Conservation (phyloP, 2,329 filamentous ascomycete genomes). For the Didymella keratinophila region DNA sequence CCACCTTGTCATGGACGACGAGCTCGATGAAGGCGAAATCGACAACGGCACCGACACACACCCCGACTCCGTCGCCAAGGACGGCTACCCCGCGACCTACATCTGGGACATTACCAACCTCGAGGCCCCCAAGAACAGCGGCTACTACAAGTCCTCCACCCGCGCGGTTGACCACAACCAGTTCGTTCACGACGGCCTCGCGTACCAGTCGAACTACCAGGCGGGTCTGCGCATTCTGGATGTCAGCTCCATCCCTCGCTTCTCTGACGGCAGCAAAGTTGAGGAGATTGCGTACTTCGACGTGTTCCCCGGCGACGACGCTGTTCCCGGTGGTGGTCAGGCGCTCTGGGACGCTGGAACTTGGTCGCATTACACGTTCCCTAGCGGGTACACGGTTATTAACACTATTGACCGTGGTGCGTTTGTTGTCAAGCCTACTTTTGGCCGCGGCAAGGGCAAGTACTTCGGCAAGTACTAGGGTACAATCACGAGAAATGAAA, state of each 20-base stretch:
- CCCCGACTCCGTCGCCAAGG: constrained; percentile 39
- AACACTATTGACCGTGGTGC: constrained; percentile 59
- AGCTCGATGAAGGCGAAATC: constrained; percentile 50
- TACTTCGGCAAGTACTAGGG: constrained; percentile 31
- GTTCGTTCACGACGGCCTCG: constrained; percentile 52
- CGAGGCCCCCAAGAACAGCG: constrained; percentile 49
- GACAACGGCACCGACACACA: constrained; percentile 26
- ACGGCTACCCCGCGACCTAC: constrained; percentile 49
- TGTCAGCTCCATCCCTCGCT: constrained; percentile 50
- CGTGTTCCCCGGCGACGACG: constrained; percentile 53
- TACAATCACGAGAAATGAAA: background rate
- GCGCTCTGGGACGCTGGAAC: constrained; percentile 53
- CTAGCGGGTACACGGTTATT: constrained; percentile 54
- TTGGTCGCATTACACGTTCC: constrained; percentile 54
- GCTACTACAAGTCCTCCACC: constrained; percentile 52
- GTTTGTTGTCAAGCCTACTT: constrained; percentile 46
- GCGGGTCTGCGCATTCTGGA: constrained; percentile 55
- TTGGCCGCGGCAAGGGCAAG: constrained; percentile 38
- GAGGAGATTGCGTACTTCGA: constrained; percentile 56
- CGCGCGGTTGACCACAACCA: constrained; percentile 58
- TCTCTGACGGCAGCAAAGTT: constrained; percentile 49
- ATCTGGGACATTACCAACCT: constrained; percentile 50
- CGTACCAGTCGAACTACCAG: constrained; percentile 56
- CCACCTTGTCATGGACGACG: constrained; percentile 49
- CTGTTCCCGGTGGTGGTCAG: constrained; percentile 44